Percentiles rank a stretch among this genome's conserved stretches.
Conservation (phyloP, 1,284 basidiomycete genomes). For the Pyrrhoderma lamaoense region DNA sequence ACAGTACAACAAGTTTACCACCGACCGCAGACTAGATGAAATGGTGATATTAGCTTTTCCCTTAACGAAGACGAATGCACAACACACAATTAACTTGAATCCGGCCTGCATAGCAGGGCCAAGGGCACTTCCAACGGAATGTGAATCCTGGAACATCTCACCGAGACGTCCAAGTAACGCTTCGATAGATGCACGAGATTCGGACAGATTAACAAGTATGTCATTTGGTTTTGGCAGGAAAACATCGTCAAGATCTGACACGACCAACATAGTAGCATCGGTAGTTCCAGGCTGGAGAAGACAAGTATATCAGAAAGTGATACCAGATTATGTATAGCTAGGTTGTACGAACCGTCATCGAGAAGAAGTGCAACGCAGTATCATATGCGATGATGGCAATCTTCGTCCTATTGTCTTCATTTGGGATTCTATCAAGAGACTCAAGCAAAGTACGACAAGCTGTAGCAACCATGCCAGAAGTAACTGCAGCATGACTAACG, state of each 20-base stretch:
- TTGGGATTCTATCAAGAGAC: constrained; percentile 91
- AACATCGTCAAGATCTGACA: constrained; percentile 94
- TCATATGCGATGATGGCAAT: constrained; percentile 93
- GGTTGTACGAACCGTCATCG: constrained; percentile 54
- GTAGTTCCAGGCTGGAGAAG: constrained; percentile 60
- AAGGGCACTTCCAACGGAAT: constrained; percentile 86
- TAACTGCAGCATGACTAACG: constrained; percentile 87
- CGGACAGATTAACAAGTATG: constrained; percentile 88
- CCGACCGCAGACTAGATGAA: constrained; percentile 70
- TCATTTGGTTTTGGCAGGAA: constrained; percentile 97
- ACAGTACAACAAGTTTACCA: constrained; percentile 91
- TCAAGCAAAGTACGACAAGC: constrained; percentile 94
- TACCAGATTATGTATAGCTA: not conserved
- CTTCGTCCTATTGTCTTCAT: constrained; percentile 90
- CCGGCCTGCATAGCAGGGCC: constrained; percentile 96
- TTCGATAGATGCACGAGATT: constrained; percentile 79
- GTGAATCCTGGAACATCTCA: constrained; percentile 96
- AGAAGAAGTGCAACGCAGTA: constrained; percentile 94
- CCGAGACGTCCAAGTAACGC: constrained; percentile 75
- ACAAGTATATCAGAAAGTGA: not conserved
- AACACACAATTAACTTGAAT: constrained; percentile 82
- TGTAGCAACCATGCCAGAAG: constrained; percentile 95
- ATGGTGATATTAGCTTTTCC: constrained; percentile 10
- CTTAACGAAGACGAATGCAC: not conserved
- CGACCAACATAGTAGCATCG: constrained; percentile 93